Base-by-base conservation (phyloP, 164 flowering plant genomes). In the Hamamelis virginiana region DNA sequence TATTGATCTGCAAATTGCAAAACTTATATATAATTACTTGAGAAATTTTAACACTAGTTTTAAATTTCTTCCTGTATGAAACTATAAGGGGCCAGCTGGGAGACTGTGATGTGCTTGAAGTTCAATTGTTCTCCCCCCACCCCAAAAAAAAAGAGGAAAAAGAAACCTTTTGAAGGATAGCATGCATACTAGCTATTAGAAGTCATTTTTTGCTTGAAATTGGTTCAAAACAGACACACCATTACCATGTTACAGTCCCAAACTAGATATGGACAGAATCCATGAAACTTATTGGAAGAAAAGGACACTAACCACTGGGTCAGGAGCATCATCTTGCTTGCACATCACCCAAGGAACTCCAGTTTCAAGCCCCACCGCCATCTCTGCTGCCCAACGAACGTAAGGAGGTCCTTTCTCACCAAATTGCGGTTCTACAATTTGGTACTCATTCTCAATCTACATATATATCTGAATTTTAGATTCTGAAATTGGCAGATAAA, bases 291-390 rank as follows among this genome's bases (percentile, higher is more conserved):
- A 27, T 12, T 16, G n/a, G n/a, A 25, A 25, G 56, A n/a, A 19
- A 26, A 47, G 59, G 26, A 28, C 23, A 76, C 86, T 74, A 61
- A 93, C 98, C 86, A 93, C 86, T 0, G 98, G 97, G 65, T 88
- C 97, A 55, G 95, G 98, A 71, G 98, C 98, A 79, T 91, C 97
- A 22, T 76, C 74, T 72, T 93, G 97, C 72, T 88, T 91, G 82
- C 98, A 93, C 98, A 93, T 93, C 10, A 83, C 76, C 98, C 98
- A 93, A 10, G 98, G 98, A 11, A 85, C 92, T 10, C 97, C 95
- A 3, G 94, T 91, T 44, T 87, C 69, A 25, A 82, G 92, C 0
- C 77, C 87, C 14, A 89, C 88, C 15, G 97, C 97, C 95, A 93
- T 88, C 16, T 56, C 6, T 1, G 95, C 93, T 15, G 97, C 97